These are phyloP conservation scores for Cryptosporidium ubiquitum DNA, from an alignment of 169 alveolate genomes.

Conservation along the genomic window DNA sequence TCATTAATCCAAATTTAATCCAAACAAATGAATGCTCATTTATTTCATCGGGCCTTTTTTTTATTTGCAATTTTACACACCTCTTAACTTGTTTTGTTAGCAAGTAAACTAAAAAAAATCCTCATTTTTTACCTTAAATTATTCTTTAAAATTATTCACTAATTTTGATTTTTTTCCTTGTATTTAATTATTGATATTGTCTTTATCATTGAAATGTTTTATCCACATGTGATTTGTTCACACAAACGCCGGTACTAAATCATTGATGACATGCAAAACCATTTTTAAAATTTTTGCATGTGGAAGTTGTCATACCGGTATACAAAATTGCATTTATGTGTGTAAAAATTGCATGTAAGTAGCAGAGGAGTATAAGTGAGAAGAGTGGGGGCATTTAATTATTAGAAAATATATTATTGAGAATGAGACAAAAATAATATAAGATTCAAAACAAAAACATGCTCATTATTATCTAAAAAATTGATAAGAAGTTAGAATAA, in stretches of 20 bases:
- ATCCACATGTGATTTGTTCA: background rate
- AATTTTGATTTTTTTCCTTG: background rate
- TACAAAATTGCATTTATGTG: background rate
- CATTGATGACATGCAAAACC: background rate
- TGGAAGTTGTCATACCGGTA: background rate
- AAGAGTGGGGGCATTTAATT: background rate
- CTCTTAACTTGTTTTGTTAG: slow-evolving; percentile 5
- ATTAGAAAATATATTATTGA: background rate
- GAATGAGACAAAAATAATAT: too few relatives aligned
- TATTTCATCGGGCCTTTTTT: slow-evolving; percentile 8
- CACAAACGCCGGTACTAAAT: slow-evolving; percentile 7
- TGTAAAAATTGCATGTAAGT: background rate
- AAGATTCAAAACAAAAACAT: too few relatives aligned
- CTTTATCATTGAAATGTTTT: background rate
- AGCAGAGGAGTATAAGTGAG: background rate
- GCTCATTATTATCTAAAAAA: too few relatives aligned
- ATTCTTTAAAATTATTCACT: background rate
- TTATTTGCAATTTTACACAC: slow-evolving; percentile 27
- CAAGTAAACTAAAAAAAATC: background rate
- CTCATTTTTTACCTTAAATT: too few relatives aligned
- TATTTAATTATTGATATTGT: background rate
- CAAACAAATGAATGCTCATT: background rate
- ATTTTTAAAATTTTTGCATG: background rate
- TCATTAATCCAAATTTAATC: slow-evolving; percentile 20
- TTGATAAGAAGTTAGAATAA: too few relatives aligned